Evolutionary conservation across 2,329 filamentous ascomycete species (phyloP).

Genomic region (Aspergillus uvarum): DNA sequence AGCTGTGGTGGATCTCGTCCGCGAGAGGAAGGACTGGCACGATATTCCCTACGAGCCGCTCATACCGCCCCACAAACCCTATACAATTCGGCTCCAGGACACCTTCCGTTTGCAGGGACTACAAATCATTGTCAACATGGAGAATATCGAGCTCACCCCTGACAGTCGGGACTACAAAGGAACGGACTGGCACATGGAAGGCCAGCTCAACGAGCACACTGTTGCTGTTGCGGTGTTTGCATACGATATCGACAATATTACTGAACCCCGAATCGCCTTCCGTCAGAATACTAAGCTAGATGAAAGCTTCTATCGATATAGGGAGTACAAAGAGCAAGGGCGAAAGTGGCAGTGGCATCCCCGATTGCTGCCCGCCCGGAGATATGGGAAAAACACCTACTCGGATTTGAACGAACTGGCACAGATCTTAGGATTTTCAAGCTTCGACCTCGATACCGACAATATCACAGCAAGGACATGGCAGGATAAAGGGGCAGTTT

Average conservation of each 20-base stretch:
- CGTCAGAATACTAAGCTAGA: not conserved
- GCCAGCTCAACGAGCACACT: slow-evolving; percentile 1
- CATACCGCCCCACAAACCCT: not conserved
- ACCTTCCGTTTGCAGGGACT: not conserved
- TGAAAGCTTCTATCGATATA: not conserved
- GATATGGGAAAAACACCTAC: not conserved
- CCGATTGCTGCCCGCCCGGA: not conserved
- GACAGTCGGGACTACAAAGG: not conserved
- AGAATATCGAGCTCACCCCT: not conserved
- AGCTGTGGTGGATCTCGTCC: not conserved
- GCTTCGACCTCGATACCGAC: not conserved
- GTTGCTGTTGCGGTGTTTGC: not conserved
- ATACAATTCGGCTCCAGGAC: not conserved
- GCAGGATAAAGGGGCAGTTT: not conserved
- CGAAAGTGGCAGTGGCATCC: not conserved
- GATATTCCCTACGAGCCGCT: not conserved
- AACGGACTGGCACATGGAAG: not conserved
- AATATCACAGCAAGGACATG: not conserved
- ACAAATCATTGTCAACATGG: not conserved
- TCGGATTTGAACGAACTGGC: not conserved
- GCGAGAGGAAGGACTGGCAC: not conserved
- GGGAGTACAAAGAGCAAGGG: not conserved
- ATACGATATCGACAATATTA: not conserved
- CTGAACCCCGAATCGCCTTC: not conserved
- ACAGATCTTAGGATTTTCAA: not conserved